Percentiles rank a stretch among this genome's conserved stretches.
phyloP scores from a whole-genome alignment of 352 stramenopile genomes.

The Lagenidium giganteum region DNA sequence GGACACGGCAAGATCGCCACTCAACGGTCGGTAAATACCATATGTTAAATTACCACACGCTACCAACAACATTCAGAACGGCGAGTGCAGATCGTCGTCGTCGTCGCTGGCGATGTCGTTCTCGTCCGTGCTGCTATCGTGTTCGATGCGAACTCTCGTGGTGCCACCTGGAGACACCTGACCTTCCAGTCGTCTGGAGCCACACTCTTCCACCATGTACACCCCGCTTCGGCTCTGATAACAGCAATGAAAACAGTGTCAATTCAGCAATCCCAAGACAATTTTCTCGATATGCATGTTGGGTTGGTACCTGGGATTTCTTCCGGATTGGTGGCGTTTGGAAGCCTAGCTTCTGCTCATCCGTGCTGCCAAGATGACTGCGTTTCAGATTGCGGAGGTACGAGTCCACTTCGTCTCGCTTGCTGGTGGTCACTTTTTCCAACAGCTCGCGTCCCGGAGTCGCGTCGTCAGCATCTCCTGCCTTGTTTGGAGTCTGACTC shows the following conservation, averaged over 20 bases:
- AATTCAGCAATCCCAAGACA: neutral
- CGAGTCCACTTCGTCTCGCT: constrained; percentile 70
- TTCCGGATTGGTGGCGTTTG: constrained; percentile 13
- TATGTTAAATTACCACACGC: no score
- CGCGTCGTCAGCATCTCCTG: constrained; percentile 32
- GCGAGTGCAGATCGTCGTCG: constrained; percentile 21
- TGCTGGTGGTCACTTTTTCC: constrained; percentile 47
- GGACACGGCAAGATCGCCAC: no score
- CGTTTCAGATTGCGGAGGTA: constrained; percentile 69
- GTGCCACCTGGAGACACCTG: constrained; percentile 61
- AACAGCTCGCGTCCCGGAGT: constrained; percentile 29
- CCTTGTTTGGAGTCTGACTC: neutral
- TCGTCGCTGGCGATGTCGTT: constrained; percentile 18
- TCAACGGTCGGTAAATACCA: no score
- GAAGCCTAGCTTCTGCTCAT: constrained; percentile 2
- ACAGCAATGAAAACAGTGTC: constrained; percentile 4
- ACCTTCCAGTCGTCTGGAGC: constrained; percentile 38
- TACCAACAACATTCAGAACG: no score
- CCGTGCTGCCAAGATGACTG: constrained; percentile 29
- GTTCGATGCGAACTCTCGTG: constrained; percentile 47
- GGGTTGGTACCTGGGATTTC: constrained; percentile 25
- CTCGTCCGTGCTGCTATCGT: constrained; percentile 34
- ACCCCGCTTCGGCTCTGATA: constrained; percentile 28
- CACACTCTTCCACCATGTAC: constrained; percentile 38
- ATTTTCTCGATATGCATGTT: neutral